Conservation (phyloP, 495 filamentous ascomycete genomes). For the Alectoria sarmentosa region DNA sequence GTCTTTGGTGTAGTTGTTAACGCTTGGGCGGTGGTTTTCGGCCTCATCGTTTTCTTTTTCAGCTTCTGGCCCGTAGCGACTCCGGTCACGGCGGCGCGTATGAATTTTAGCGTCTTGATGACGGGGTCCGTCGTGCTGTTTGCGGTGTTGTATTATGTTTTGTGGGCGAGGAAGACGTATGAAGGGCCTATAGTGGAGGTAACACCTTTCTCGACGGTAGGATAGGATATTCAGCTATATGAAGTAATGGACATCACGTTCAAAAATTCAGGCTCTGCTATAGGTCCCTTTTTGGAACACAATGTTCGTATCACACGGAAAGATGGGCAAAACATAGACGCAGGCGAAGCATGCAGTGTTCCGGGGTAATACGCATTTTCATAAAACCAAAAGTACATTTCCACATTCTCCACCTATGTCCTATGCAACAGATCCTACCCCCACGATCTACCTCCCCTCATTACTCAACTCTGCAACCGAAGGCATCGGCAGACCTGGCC, state of each 20-base stretch:
- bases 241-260: too few relatives aligned
- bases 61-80: conserved; percentile 41
- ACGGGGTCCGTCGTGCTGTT: conserved; percentile 40
- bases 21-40: conserved; percentile 33
- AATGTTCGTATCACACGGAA: too few relatives aligned
- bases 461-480: conserved; percentile 3
- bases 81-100: conserved; percentile 30
- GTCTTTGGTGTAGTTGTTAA: conserved; percentile 41
- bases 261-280: neutral
- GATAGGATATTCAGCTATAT: neutral
- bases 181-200: conserved; percentile 36
- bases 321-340: too few relatives aligned
- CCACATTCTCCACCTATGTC: neutral
- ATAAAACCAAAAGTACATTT: neutral
- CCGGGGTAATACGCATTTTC: too few relatives aligned
- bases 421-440: neutral
- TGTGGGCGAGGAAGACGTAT: conserved; percentile 38
- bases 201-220: neutral
- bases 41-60: conserved; percentile 37
- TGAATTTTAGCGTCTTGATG: conserved; percentile 41
- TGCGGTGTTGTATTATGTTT: conserved; percentile 36
- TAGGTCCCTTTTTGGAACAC: neutral
- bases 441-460: neutral
- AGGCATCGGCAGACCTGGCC: neutral
- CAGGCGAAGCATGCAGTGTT: too few relatives aligned